A percentile compares a stretch with the other conserved stretches of the same genome.
Conservation (phyloP, 2,329 filamentous ascomycete species). For the Phyllosticta ampelicida region DNA sequence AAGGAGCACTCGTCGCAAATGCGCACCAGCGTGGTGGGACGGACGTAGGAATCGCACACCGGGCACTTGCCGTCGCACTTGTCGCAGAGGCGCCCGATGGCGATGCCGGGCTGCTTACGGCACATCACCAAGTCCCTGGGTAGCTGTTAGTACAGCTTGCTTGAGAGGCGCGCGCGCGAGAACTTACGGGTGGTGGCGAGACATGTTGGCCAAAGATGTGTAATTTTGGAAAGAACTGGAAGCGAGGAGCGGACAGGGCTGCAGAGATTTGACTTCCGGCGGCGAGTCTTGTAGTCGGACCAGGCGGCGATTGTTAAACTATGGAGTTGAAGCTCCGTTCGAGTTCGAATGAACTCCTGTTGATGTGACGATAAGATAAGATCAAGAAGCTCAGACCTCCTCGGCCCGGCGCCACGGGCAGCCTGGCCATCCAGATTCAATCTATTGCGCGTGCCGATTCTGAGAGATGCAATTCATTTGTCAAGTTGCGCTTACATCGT, state of each 20-base stretch:
- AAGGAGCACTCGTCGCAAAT: constrained; percentile 99
- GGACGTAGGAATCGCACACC: constrained; percentile 97
- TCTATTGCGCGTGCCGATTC: background rate
- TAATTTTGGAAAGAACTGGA: background rate
- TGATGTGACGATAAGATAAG: constrained; percentile 3
- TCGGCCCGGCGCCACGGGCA: background rate
- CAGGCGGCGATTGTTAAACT: background rate
- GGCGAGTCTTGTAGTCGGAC: background rate
- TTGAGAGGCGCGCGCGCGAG: constrained; percentile 11
- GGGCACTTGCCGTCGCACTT: constrained; percentile 99
- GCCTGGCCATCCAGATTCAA: no score
- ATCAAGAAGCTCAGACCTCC: background rate
- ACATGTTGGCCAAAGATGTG: constrained; percentile 46
- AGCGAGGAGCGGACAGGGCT: background rate
- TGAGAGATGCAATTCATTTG: background rate
- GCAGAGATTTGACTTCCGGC: background rate
- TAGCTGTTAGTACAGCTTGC: constrained; percentile 14
- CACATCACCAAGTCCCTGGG: constrained; percentile 94
- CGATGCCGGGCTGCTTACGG: constrained; percentile 95
- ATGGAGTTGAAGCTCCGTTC: background rate
- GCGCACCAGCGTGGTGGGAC: constrained; percentile 89
- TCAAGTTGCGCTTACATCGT: background rate
- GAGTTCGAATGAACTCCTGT: constrained; percentile 3
- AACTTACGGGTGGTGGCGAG: constrained; percentile 81
- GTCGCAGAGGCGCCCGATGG: constrained; percentile 97